These are phyloP conservation scores for Aschersonia sp. DNA, from an alignment of 2,329 filamentous ascomycete genomes.

Conservation along the genomic window DNA sequence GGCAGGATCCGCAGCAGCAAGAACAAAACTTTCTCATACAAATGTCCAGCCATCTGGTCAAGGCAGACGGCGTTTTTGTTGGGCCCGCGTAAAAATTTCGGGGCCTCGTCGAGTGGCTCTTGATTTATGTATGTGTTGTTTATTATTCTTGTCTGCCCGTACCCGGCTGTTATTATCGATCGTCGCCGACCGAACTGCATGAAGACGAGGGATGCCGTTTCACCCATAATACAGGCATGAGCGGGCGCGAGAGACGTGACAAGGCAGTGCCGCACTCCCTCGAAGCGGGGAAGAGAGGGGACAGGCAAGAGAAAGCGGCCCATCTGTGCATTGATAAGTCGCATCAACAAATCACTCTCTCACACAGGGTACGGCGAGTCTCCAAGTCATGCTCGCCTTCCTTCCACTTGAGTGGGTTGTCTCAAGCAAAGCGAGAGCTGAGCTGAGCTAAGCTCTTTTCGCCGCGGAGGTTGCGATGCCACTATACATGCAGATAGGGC, in stretches of 20 bases:
- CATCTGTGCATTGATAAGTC: neutral
- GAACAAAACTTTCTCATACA: no score
- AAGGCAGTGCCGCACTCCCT: neutral
- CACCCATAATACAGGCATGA: neutral
- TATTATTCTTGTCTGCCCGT: no score
- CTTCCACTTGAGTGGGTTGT: neutral
- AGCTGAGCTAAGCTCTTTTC: neutral
- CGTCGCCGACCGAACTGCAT: no score
- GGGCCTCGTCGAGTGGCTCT: no score
- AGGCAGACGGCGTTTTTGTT: no score
- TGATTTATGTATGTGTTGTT: no score
- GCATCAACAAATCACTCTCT: neutral
- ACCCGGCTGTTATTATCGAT: no score
- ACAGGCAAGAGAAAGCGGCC: neutral
- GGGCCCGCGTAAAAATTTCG: no score
- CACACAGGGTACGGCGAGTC: neutral
- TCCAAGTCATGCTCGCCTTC: neutral
- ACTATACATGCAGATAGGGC: neutral
- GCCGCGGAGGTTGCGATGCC: neutral
- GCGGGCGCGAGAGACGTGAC: no score
- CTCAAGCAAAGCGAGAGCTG: neutral
- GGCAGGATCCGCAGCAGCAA: no score
- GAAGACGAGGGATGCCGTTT: neutral
- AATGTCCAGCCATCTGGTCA: no score
- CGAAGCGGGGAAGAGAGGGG: neutral